Evolutionary conservation across 2,329 filamentous ascomycete genomes (phyloP).

Genomic region (Fusarium siculi): DNA sequence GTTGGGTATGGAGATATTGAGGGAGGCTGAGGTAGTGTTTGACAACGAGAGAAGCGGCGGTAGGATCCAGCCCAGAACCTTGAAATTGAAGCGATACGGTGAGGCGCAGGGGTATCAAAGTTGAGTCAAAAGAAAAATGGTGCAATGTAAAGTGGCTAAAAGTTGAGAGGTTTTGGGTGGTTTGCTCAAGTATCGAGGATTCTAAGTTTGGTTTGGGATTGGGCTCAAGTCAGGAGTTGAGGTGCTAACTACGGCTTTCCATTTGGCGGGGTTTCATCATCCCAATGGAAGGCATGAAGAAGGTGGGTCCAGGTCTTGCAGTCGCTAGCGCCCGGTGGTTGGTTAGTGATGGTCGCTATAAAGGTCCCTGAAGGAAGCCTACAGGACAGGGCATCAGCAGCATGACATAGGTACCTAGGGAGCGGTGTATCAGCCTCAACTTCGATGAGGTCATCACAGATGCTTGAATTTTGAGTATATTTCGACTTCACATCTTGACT

Average conservation of each 20-base stretch:
- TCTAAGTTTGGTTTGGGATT: conserved; percentile 22
- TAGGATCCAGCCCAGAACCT: background rate
- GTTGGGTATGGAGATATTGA: conserved; percentile 24
- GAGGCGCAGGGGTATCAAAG: conserved; percentile 30
- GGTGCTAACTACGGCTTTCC: background rate
- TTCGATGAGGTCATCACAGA: conserved; percentile 41
- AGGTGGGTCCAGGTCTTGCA: conserved; percentile 12
- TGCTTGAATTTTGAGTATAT: conserved; percentile 18
- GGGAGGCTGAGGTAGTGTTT: background rate
- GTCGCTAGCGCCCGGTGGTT: conserved; percentile 27
- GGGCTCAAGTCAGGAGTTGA: conserved; percentile 39
- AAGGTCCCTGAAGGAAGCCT: background rate
- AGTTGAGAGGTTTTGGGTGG: background rate
- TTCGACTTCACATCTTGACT: conserved; percentile 13
- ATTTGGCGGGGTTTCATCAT: conserved; percentile 44
- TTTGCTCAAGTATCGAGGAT: conserved; percentile 14
- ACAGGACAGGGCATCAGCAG: background rate
- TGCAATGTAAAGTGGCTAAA: conserved; percentile 13
- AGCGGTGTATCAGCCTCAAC: conserved; percentile 29
- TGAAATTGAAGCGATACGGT: background rate
- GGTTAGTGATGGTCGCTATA: conserved; percentile 28
- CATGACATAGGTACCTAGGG: background rate
- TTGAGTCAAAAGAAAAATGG: conserved; percentile 15
- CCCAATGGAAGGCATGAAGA: conserved; percentile 22
- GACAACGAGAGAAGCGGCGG: conserved; percentile 4